These are phyloP conservation scores for Kwoniella newhampshirensis DNA, from an alignment of 768 basidiomycete genomes.

Conservation along the genomic window DNA sequence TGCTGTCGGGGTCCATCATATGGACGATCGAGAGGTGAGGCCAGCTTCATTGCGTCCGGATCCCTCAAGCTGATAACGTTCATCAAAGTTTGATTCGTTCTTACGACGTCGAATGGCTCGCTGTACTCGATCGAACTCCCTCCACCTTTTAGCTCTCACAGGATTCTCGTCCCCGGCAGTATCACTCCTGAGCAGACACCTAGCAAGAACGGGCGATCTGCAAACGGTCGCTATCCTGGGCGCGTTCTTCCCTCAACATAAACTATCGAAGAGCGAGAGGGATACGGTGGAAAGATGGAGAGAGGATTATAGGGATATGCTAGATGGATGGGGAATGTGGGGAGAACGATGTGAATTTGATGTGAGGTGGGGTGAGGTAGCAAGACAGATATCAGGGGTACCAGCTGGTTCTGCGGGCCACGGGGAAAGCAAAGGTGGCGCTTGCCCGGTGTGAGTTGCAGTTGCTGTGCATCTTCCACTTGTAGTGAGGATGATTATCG, in stretches of 20 bases:
- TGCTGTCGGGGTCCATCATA: conserved; percentile 42
- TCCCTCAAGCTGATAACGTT: not conserved
- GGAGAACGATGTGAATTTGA: conserved; percentile 42
- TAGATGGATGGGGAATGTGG: conserved; percentile 48
- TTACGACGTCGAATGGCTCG: conserved; percentile 32
- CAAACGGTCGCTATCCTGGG: conserved; percentile 47
- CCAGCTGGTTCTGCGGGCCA: conserved; percentile 24
- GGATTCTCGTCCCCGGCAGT: conserved; percentile 41
- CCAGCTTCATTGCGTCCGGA: not conserved
- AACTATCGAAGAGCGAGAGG: conserved; percentile 16
- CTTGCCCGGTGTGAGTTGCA: conserved; percentile 48
- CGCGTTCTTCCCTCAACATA: conserved; percentile 23
- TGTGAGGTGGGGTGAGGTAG: conserved; percentile 24
- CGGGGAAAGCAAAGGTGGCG: conserved; percentile 8
- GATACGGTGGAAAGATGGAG: conserved; percentile 39
- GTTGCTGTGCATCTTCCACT: too few relatives aligned
- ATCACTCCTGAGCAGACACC: conserved; percentile 33
- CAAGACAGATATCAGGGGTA: not conserved
- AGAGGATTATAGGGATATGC: conserved; percentile 46
- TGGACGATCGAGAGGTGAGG: conserved; percentile 45
- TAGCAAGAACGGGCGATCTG: conserved; percentile 45
- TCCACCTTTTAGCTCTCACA: conserved; percentile 35
- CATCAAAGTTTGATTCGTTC: conserved; percentile 26
- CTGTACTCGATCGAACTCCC: conserved; percentile 25
- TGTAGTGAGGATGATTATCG: not conserved